phyloP scores from a whole-genome alignment of 2,329 filamentous ascomycete species.

The Fusarium coicis region DNA sequence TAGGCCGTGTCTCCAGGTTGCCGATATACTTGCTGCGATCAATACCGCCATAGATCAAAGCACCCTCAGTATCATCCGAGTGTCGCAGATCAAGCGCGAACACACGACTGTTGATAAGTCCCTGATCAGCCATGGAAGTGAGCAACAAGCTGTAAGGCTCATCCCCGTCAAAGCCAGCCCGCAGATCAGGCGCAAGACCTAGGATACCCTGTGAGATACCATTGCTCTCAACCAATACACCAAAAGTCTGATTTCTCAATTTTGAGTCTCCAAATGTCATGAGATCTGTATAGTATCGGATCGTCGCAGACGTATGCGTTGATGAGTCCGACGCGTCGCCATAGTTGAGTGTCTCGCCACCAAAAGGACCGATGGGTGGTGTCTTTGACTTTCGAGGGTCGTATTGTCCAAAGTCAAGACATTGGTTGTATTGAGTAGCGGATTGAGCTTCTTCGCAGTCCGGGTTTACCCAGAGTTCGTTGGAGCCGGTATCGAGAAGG shows the following conservation, averaged over 20 bases:
- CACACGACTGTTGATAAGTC: constrained; percentile 60
- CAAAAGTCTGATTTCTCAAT: constrained; percentile 61
- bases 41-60: constrained; percentile 64
- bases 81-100: constrained; percentile 64
- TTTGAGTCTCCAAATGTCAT: constrained; percentile 57
- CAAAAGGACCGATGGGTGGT: constrained; percentile 52
- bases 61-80: constrained; percentile 55
- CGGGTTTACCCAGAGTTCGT: constrained; percentile 66
- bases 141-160: constrained; percentile 64
- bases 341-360: constrained; percentile 52
- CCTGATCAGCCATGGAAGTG: constrained; percentile 59
- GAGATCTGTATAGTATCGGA: constrained; percentile 59
- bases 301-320: constrained; percentile 52
- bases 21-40: constrained; percentile 64
- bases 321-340: constrained; percentile 51
- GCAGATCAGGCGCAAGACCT: constrained; percentile 58
- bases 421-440: constrained; percentile 50
- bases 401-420: constrained; percentile 56
- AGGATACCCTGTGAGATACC: constrained; percentile 64
- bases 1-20: constrained; percentile 55
- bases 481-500: constrained; percentile 63
- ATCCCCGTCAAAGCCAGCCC: constrained; percentile 51
- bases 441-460: constrained; percentile 55
- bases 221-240: constrained; percentile 57
- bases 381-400: constrained; percentile 55